Base-by-base conservation (phyloP, 192 early-diverging fungal species). In the Umbelopsis sp. region DNA sequence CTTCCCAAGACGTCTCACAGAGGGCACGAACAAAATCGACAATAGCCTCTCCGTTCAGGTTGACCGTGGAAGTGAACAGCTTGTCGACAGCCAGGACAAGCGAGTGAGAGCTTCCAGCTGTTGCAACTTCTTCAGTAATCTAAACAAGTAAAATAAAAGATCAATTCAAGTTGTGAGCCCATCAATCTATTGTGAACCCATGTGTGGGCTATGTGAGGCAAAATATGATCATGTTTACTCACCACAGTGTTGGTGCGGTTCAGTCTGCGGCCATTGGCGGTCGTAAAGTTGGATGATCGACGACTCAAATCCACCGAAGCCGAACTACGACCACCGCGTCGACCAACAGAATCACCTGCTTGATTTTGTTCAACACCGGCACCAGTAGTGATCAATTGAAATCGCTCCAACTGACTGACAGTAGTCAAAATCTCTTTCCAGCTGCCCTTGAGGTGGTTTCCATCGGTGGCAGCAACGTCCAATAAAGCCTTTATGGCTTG, bases 11-110 rank as follows among this genome's bases (percentile, higher is more conserved):
- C 0, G 93, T 92, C 41, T 87, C 76, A 75, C 94, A 93, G 52
- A 98, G 77, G 4, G 94, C 90, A 11, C 88, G 80, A 49, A 96
- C 94, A 81, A 97, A 98, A 76, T 96, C 91, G 41, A 93, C 88
- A 68, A 98, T 96, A 13, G 93, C 91, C 20, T 86, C 78, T 0
- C 90, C 94, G 20, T 91, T 93, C 65, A 98, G 80, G 47, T 89
- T 84, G 21, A 92, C 86, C 0, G 92, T 93, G 12, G 86, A 81
- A 16, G 91, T 91, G 70, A 97, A 98, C 45, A 98, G 85, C 37
- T 89, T 88, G 76, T 98, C 96, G 12, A 94, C 90, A 33, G 87
- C 87, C 21, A 96, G 84, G 0, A 95, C 86, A 20, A 94, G 82
- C 3, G 83, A 80, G 71, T 95, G 94, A 35, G 88, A 89, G 35